These are phyloP conservation scores for Cytospora schulzeri DNA, from an alignment of 2,329 filamentous ascomycete species.

Conservation along the genomic window DNA sequence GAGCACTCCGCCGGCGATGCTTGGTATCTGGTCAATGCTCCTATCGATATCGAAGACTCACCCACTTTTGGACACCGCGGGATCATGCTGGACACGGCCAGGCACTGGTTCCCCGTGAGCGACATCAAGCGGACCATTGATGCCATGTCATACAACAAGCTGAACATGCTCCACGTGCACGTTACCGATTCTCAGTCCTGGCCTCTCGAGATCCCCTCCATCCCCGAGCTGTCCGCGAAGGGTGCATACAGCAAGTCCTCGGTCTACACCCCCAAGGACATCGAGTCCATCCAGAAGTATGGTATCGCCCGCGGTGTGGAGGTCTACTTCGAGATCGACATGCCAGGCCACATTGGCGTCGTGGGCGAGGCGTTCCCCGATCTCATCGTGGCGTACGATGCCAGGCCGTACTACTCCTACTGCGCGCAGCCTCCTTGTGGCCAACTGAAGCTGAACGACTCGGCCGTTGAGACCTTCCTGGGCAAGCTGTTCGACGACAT, in stretches of 20 bases:
- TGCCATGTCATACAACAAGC: constrained; percentile 75
- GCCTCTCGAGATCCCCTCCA: constrained; percentile 76
- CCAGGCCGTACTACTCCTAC: constrained; percentile 59
- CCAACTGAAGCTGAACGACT: constrained; percentile 75
- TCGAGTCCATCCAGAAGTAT: constrained; percentile 70
- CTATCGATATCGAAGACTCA: constrained; percentile 70
- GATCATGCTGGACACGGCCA: constrained; percentile 75
- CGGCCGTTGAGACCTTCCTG: constrained; percentile 70
- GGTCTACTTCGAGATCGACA: constrained; percentile 76
- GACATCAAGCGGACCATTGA: constrained; percentile 78
- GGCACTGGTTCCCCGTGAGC: constrained; percentile 68
- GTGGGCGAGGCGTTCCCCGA: constrained; percentile 70
- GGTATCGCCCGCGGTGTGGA: constrained; percentile 69
- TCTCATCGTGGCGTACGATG: constrained; percentile 66
- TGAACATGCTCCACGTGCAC: constrained; percentile 82
- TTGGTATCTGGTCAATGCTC: constrained; percentile 71
- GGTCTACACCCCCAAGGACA: constrained; percentile 67
- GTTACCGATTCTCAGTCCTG: constrained; percentile 83
- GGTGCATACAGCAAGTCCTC: constrained; percentile 72
- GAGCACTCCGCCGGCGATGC: constrained; percentile 59
- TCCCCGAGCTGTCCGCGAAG: constrained; percentile 71
- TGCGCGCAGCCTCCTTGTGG: constrained; percentile 67
- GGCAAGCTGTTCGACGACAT: constrained; percentile 74
- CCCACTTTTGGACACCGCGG: constrained; percentile 79
- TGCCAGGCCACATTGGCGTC: constrained; percentile 75